A percentile compares a stretch with the other conserved stretches of the same genome.
phyloP scores from a whole-genome alignment of 768 basidiomycete species.

The Collybiopsis confluens region DNA sequence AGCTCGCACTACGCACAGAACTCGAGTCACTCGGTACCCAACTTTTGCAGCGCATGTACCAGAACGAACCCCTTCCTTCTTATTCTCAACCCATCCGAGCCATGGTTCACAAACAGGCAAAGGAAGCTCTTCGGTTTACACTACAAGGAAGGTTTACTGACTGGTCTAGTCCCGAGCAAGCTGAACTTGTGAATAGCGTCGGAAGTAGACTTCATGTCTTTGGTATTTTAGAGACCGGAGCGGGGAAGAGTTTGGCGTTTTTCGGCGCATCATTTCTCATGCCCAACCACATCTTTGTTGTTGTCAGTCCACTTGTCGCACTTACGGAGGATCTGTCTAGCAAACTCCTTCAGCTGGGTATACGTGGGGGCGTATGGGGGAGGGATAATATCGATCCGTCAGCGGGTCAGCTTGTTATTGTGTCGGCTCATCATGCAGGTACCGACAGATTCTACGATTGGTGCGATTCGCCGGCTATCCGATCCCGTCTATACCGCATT shows the following conservation, averaged over 20 bases:
- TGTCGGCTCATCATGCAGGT: conserved; percentile 1
- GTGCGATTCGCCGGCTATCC: background rate
- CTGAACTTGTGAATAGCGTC: conserved; percentile 6
- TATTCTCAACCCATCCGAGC: no score
- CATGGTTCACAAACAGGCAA: no score
- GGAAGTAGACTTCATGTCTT: background rate
- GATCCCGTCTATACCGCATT: background rate
- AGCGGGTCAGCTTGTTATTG: background rate
- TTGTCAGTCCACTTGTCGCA: background rate
- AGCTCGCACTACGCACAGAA: no score
- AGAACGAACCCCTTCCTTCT: background rate
- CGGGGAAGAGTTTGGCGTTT: background rate
- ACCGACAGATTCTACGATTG: background rate
- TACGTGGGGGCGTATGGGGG: background rate
- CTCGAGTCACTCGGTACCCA: background rate
- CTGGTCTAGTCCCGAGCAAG: background rate
- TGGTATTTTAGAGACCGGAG: background rate
- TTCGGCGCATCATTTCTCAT: conserved; percentile 1
- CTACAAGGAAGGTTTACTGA: no score
- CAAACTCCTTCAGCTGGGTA: background rate
- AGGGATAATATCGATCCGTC: background rate
- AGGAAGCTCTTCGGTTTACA: no score
- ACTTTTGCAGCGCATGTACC: background rate
- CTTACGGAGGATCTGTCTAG: background rate
- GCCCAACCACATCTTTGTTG: background rate